phyloP scores from a whole-genome alignment of 2,329 filamentous ascomycete species.

The Penicillium brevicompactum region DNA sequence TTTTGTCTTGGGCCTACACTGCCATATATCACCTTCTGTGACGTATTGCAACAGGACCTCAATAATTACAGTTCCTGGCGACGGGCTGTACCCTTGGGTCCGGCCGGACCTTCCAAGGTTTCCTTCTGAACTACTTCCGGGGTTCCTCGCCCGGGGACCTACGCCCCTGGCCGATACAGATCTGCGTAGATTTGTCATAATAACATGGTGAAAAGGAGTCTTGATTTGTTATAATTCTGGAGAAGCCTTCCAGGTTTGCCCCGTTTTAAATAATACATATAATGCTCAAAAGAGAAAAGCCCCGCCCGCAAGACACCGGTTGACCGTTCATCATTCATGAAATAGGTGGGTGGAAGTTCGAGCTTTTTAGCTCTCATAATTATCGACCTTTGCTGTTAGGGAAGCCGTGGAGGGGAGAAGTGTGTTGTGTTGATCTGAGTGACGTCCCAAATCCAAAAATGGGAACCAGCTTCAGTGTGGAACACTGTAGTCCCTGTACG shows the following conservation, averaged over 20 bases:
- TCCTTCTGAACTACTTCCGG: no score
- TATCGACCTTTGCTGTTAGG: background rate
- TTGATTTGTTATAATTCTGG: background rate
- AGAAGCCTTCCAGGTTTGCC: background rate
- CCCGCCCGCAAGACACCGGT: constrained; percentile 5
- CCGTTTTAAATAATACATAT: background rate
- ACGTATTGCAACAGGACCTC: no score
- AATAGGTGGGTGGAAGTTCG: background rate
- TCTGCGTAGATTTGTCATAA: background rate
- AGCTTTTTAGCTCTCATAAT: background rate
- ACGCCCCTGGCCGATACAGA: no score
- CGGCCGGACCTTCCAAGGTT: no score
- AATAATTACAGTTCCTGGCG: no score
- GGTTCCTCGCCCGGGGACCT: no score
- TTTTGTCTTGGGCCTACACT: no score
- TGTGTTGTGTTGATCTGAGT: background rate
- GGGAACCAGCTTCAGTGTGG: background rate
- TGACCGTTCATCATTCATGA: constrained; percentile 21
- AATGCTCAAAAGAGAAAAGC: constrained; percentile 5
- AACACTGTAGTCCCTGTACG: background rate
- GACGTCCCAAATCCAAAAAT: background rate
- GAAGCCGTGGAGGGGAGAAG: background rate
- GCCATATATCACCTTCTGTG: no score
- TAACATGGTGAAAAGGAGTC: background rate
- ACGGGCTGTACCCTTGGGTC: no score